Base-by-base conservation (phyloP, 257 asterid species). In the Jacaranda mimosifolia region DNA sequence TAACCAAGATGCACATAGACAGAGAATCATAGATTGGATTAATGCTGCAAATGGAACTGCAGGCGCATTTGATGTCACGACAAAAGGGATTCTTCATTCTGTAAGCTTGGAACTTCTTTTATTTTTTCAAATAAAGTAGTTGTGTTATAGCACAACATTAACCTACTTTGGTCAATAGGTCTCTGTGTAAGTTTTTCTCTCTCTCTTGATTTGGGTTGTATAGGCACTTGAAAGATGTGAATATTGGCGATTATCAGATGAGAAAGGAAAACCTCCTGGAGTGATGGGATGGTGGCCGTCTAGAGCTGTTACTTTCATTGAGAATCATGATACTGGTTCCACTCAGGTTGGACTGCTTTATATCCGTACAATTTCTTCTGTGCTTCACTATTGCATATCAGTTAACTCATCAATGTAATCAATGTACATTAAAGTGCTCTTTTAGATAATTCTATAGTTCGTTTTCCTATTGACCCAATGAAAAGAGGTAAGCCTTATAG, bases 271-370 rank as follows among this genome's bases (percentile, higher is more conserved):
- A 81, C 97, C 99, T 77, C 97, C 99, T 0, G 97, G 99, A 7
- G 99, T 96, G 51, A 57, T 96, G 83, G 98, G 99, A 68, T 96
- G 98, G 98, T 96, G 99, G 99, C 98, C 99, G 5, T 96, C 99
- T 51, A 90, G 99, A 56, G 99, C 99, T 58, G 92, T 96, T 83
- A 96, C 99, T 66, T 96, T 96, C 75, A 96, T 96, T 69, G 99
- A 96, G 89, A 96, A 96, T 88, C 99, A 96, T 72, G 99, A 96
- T 84, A 96, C 99, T 60, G 99, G 99, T 59, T 96, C 99, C 39
- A 96, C 99, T 73, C 98, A 96, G 98, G 99, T 95, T 72, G 39
- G 77, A 68, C 32, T 17, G 66, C 43, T 53, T 42, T 38, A 21
- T 60, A 55, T 80, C 9, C 45, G 53, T 48, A 63, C n/a, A 35